Conservation (phyloP, 1,284 basidiomycete species). For the Tranzscheliella williamsii region DNA sequence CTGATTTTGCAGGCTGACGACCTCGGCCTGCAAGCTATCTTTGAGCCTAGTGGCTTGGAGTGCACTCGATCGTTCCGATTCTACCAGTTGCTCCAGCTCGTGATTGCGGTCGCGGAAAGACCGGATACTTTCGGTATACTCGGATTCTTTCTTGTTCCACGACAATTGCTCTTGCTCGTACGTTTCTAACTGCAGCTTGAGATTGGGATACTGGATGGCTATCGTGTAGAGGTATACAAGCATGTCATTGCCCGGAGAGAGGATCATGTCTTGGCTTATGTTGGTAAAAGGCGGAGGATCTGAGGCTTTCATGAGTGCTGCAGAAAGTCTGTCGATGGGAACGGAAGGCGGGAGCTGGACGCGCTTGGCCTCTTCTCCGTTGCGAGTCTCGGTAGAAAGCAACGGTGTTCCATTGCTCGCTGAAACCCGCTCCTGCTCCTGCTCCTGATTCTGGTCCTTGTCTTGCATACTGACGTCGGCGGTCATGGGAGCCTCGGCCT, state of each 20-base stretch:
- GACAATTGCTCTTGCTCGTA: constrained; percentile 9
- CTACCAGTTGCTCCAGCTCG: constrained; percentile 16
- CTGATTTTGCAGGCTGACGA: constrained; percentile 28
- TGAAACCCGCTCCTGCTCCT: too few species aligned
- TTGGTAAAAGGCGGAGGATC: not conserved
- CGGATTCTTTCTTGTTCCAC: constrained; percentile 1
- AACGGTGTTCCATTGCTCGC: too few species aligned
- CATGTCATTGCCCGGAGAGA: not conserved
- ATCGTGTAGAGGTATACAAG: not conserved
- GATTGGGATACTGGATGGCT: not conserved
- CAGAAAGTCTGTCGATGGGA: not conserved
- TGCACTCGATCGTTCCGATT: constrained; percentile 5
- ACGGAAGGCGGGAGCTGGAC: not conserved
- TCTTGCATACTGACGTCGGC: too few species aligned
- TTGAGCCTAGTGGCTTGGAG: constrained; percentile 18
- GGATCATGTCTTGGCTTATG: not conserved
- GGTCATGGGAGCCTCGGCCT: too few species aligned
- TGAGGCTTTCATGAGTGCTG: not conserved
- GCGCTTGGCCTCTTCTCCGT: too few species aligned
- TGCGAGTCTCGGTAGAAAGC: too few species aligned
- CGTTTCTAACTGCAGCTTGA: not conserved
- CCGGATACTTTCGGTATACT: constrained; percentile 1
- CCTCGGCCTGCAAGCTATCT: constrained; percentile 25
- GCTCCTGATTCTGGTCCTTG: too few species aligned
- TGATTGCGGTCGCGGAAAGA: constrained; percentile 2